Percentiles rank a stretch among this genome's conserved stretches.
Evolutionary conservation across 2,329 filamentous ascomycete genomes (phyloP).

Genomic region (Fusarium nisikadoi): DNA sequence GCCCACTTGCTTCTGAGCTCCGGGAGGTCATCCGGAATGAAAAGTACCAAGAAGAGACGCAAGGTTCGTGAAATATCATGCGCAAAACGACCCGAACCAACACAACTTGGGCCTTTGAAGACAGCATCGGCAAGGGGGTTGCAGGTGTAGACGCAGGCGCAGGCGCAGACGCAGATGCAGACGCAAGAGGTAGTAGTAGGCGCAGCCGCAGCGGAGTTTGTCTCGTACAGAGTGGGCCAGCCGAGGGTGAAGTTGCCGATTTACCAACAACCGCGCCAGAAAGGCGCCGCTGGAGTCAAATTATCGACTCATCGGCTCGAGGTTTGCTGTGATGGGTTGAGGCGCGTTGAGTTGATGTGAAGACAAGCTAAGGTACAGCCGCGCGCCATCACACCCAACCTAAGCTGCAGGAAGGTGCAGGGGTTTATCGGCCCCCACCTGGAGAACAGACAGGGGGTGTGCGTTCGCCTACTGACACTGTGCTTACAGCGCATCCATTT

Average conservation of each 20-base stretch:
- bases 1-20: slow-evolving; percentile 29
- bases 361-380: slow-evolving; percentile 38
- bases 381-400: slow-evolving; percentile 39
- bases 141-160: slow-evolving; percentile 21
- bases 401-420: slow-evolving; percentile 29
- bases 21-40: slow-evolving; percentile 31
- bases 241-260: slow-evolving; percentile 16
- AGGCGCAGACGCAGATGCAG: slow-evolving; percentile 16
- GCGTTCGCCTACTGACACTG: slow-evolving; percentile 30
- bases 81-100: slow-evolving; percentile 15
- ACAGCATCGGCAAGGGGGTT: slow-evolving; percentile 1
- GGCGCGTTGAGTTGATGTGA: slow-evolving; percentile 40
- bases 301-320: slow-evolving; percentile 21
- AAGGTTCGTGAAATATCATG: slow-evolving; percentile 27
- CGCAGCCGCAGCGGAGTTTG: slow-evolving; percentile 27
- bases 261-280: slow-evolving; percentile 18
- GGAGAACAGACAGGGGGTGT: slow-evolving; percentile 8
- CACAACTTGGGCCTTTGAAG: not conserved
- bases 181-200: slow-evolving; percentile 17
- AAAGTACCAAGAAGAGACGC: slow-evolving; percentile 23
- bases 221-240: slow-evolving; percentile 31
- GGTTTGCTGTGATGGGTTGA: slow-evolving; percentile 33
- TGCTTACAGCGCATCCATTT: not conserved
- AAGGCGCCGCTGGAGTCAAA: slow-evolving; percentile 23
- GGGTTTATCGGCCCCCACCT: slow-evolving; percentile 34